These are phyloP conservation scores for Cladophialophora bantiana DNA, from an alignment of 2,329 filamentous ascomycete genomes.

Conservation along the genomic window DNA sequence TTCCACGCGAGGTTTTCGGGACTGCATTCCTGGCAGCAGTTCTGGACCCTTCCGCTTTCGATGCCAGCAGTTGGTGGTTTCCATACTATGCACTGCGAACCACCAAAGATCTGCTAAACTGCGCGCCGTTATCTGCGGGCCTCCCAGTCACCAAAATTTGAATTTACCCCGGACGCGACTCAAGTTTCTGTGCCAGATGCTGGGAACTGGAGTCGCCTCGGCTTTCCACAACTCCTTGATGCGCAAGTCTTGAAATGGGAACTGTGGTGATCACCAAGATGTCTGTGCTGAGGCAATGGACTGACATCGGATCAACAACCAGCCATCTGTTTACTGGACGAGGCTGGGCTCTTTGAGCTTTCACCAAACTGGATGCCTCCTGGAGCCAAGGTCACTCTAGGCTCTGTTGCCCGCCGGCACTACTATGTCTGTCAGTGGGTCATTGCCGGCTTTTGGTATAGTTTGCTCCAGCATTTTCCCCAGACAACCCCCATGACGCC, in stretches of 20 bases:
- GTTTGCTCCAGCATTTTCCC: constrained; percentile 29
- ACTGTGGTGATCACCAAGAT: neutral
- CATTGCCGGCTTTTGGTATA: constrained; percentile 33
- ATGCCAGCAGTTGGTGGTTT: neutral
- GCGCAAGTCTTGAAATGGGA: neutral
- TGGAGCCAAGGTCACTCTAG: constrained; percentile 1
- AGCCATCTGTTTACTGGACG: constrained; percentile 9
- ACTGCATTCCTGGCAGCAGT: neutral
- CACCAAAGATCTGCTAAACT: neutral
- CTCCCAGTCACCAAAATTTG: neutral
- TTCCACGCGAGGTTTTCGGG: neutral
- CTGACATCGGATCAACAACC: neutral
- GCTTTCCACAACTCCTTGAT: neutral
- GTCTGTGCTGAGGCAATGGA: constrained; percentile 18
- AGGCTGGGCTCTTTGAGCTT: constrained; percentile 15
- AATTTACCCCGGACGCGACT: neutral
- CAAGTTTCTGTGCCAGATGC: neutral
- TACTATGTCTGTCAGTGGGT: constrained; percentile 21
- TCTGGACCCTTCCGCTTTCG: neutral
- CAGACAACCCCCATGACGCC: constrained; percentile 22
- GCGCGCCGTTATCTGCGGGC: neutral
- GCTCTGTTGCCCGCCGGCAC: neutral
- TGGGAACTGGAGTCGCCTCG: neutral
- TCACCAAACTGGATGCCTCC: constrained; percentile 6
- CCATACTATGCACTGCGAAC: no score